Percentiles rank a stretch among this genome's conserved stretches.
phyloP scores from a whole-genome alignment of 2,329 filamentous ascomycete species.

The Ilyonectria destructans region DNA sequence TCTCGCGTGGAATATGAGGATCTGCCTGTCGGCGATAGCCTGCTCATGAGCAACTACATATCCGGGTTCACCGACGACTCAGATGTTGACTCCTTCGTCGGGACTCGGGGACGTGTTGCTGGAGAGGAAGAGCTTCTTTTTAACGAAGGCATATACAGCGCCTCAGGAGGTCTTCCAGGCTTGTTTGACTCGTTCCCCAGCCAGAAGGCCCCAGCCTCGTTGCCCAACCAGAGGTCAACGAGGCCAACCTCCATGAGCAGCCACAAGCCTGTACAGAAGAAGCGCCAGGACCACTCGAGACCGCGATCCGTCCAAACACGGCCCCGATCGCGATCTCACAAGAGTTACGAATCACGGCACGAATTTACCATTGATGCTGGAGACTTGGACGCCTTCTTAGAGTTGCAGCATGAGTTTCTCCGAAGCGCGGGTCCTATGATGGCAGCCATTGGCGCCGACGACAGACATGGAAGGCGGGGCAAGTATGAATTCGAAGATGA shows the following conservation, averaged over 20 bases:
- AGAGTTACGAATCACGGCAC: constrained; percentile 20
- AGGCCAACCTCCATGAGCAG: constrained; percentile 15
- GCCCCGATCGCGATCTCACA: constrained; percentile 6
- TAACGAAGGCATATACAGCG: constrained; percentile 46
- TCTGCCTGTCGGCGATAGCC: not conserved
- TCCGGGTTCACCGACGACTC: constrained; percentile 50
- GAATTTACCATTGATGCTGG: constrained; percentile 32
- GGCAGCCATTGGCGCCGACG: constrained; percentile 38
- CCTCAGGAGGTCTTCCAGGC: constrained; percentile 47
- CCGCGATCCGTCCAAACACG: constrained; percentile 1
- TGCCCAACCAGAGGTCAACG: constrained; percentile 11
- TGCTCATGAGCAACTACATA: constrained; percentile 32
- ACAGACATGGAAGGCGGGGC: constrained; percentile 35
- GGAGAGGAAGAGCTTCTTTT: constrained; percentile 50
- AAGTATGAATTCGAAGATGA: constrained; percentile 45
- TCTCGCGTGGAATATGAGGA: constrained; percentile 10
- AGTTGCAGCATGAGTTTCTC: constrained; percentile 30
- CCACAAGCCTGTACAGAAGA: not conserved
- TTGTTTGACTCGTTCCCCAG: constrained; percentile 46
- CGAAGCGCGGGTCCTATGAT: constrained; percentile 38
- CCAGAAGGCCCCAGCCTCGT: constrained; percentile 16
- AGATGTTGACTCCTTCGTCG: constrained; percentile 49
- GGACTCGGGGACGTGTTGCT: constrained; percentile 28
- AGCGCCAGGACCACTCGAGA: not conserved
- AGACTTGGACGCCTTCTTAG: constrained; percentile 43